Evolutionary conservation across 75 land plant species (phyloP).

Genomic region (Cryptomeria japonica): DNA sequence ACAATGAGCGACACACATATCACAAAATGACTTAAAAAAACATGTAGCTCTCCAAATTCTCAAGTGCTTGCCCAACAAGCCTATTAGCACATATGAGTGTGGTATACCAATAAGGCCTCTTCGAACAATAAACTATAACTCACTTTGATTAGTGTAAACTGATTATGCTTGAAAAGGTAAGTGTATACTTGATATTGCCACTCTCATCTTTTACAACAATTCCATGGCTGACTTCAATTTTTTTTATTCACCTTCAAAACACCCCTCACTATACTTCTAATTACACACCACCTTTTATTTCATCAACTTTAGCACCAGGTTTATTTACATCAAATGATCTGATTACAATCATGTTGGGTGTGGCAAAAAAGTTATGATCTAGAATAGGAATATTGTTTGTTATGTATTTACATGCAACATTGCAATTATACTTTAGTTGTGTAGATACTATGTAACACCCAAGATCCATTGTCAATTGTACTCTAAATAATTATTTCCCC

Average conservation of each 20-base stretch:
- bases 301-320: constrained; percentile 97
- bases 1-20: too few species aligned
- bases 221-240: constrained; percentile 95
- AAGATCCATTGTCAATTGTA: constrained; percentile 94
- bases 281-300: constrained; percentile 97
- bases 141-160: constrained; percentile 93
- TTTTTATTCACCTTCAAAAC: constrained; percentile 86
- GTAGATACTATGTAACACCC: constrained; percentile 94
- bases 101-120: constrained; percentile 97
- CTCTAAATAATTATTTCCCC: constrained; percentile 34
- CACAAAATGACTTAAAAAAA: too few species aligned
- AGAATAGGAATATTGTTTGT: constrained; percentile 95
- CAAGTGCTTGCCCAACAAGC: constrained; percentile 96
- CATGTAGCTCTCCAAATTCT: constrained; percentile 92
- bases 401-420: constrained; percentile 93
- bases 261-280: constrained; percentile 97
- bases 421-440: constrained; percentile 91
- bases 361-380: constrained; percentile 70
- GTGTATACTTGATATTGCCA: constrained; percentile 92
- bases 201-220: constrained; percentile 88
- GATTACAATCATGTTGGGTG: constrained; percentile 97
- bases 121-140: constrained; percentile 95
- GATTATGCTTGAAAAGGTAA: constrained; percentile 92
- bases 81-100: constrained; percentile 96
- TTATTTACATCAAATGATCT: constrained; percentile 98